These are phyloP conservation scores for Tuber aestivum DNA, from an alignment of 495 filamentous ascomycete genomes.

Conservation along the genomic window DNA sequence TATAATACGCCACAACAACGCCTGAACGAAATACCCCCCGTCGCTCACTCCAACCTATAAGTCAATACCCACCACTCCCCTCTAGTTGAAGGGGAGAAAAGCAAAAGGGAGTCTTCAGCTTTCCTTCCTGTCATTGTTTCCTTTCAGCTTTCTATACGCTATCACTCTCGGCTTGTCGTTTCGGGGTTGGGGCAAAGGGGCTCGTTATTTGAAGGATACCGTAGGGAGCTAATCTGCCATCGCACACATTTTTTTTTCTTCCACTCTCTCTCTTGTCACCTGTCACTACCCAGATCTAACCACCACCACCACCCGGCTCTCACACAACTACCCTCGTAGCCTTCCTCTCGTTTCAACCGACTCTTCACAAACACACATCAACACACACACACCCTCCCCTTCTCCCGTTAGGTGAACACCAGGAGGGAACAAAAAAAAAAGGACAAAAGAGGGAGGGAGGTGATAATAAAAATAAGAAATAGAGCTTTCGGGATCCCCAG, in stretches of 20 bases:
- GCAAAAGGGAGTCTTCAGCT: not conserved
- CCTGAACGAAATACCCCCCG: not conserved
- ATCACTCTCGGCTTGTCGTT: not conserved
- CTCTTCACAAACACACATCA: conserved; percentile 27
- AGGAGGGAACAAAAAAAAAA: conserved; percentile 8
- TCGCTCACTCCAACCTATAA: not conserved
- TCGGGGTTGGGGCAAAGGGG: not conserved
- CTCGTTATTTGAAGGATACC: not conserved
- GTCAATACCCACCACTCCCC: not conserved
- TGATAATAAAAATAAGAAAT: conserved; percentile 14
- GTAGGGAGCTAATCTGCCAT: not conserved
- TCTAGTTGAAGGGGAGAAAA: not conserved
- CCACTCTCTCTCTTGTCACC: not conserved
- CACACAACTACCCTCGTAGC: conserved; percentile 27
- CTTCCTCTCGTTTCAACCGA: conserved; percentile 22
- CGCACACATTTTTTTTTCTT: not conserved
- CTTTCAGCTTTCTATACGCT: not conserved
- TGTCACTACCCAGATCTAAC: not conserved
- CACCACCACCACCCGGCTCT: not conserved
- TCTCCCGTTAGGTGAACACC: not conserved
- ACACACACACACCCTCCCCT: conserved; percentile 13
- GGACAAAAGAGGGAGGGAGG: conserved; percentile 11
- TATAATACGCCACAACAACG: not conserved
- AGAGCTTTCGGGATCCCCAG: conserved; percentile 18
- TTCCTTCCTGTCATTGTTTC: not conserved